Evolutionary conservation across 176 grass and related monocot species (phyloP), one percentile per base, ranked within the genome.

Genomic region (Secale cereale): DNA sequence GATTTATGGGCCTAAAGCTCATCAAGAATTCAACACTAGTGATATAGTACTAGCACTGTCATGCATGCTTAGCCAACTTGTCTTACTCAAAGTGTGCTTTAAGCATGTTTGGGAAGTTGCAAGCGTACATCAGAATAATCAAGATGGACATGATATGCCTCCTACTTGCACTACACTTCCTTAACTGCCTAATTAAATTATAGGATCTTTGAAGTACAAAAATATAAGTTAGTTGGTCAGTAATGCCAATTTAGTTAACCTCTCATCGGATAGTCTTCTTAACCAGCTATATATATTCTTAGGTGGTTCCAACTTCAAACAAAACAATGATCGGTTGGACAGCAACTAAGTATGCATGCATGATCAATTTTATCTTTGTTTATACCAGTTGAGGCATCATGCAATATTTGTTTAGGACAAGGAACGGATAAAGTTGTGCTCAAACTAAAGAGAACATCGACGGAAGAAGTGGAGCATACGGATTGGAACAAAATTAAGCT

Each of bases 381-480:
- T 37, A 20, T 81, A 70, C 52, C 70, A 63, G 27, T 26, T 10
- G 1, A 13, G 14, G 30, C 67, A 50, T 79, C 16, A 13, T 8
- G 20, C 15, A 28, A 64, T 36, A 39, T 62, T 70, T 83, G 45
- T 78, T 83, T 86, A 67, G 74, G 65, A 60, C 74, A 90, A 79
- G 88, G 74, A 86, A 90, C 35, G 84, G 60, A 86, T 86, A 86
- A 86, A 90, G 79, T 25, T 27, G 16, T 39, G 28, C 36, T 50
- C 23, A 67, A 71, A 20, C 2, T 13, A 37, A 69, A 26, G 64
- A 63, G 65, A 70, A 64, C 48, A 74, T 82, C 57, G 52, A 72
- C 40, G 1, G 86, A 78, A 90, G 79, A 83, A 79, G 79, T 74
- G 79, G 79, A 73, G 0, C 16, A 74, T 90, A 79, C 57, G 66